phyloP scores from a whole-genome alignment of 1,284 basidiomycete species.

The Heterobasidion occidentale region DNA sequence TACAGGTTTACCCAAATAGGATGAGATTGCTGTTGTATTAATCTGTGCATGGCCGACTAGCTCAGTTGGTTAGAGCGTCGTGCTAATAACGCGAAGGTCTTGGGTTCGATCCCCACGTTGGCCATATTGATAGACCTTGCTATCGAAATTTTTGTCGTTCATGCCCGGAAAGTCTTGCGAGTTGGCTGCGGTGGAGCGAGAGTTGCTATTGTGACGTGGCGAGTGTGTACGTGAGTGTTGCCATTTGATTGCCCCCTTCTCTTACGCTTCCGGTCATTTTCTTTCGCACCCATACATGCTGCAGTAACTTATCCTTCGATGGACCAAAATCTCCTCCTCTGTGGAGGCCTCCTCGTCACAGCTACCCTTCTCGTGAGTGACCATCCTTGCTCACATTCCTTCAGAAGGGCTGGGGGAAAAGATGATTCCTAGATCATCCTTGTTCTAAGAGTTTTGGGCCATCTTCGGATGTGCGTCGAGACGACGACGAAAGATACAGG shows the following conservation, averaged over 20 bases:
- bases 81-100: slow-evolving; percentile 21
- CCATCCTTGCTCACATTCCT: not conserved
- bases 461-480: slow-evolving; percentile 40
- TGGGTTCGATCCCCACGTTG: slow-evolving; percentile 23
- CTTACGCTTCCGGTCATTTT: not conserved
- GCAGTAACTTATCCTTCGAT: not conserved
- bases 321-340: not conserved
- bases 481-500: slow-evolving; percentile 56
- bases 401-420: slow-evolving; percentile 9
- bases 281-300: not conserved
- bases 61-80: slow-evolving; percentile 23
- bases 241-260: not conserved
- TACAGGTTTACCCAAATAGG: too few relatives aligned
- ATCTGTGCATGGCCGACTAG: slow-evolving; percentile 11
- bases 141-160: not conserved
- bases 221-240: not conserved
- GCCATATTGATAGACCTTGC: slow-evolving; percentile 4
- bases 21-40: not conserved
- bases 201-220: not conserved
- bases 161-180: too few relatives aligned
- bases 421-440: slow-evolving; percentile 78
- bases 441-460: slow-evolving; percentile 79
- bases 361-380: not conserved
- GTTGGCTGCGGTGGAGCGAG: too few relatives aligned
- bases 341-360: not conserved